Base-by-base conservation (phyloP, 2,329 filamentous ascomycete genomes). In the Akanthomyces lecanii region DNA sequence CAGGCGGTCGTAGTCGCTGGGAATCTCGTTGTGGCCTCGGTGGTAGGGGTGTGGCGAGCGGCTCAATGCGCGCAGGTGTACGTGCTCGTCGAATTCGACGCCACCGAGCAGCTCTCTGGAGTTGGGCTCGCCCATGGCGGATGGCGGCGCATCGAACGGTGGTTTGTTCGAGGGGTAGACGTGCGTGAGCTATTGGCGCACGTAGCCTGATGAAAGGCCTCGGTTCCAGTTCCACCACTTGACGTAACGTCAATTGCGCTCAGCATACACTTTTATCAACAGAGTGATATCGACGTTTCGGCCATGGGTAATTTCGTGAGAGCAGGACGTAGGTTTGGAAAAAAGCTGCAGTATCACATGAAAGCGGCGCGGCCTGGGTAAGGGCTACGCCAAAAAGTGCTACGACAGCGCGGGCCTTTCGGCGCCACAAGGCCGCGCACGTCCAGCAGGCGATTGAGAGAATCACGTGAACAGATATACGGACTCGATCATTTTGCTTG, bases 11-110 rank as follows among this genome's bases (percentile, higher is more conserved):
- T 81, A 77, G 55, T 82, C 74, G 64, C 85, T 79, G 25, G 81
- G 80, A 14, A 86, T 77, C 69, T 87, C 84, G 66, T 75, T 78
- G 64, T 78, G 81, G 63, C 83, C 84, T 69, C 82, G 85, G 69
- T 85, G 84, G 69, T 90, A 90, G 1, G 88, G 88, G 72, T 90
- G 86, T 53, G 88, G 87, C 50, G 87, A 87, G 68, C 88, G 84
- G 61, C 81, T 83, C 65, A 83, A 78, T 53, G 78, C 73, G 70
- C 82, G 79, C 69, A 85, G 69, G 57, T 66, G 69, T 55, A 77
- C 74, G 54, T 74, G 71, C 63, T 78, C 74, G 42, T 75, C 72
- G 62, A 69, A 67, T 28, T 75, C 72, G 67, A 72, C 69, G 68
- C 70, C 65, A 66, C 68, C 67, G 56, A 72, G 66, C 67, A 72